phyloP scores from a whole-genome alignment of 768 basidiomycete genomes.

The Clitopilus passeckerianus region DNA sequence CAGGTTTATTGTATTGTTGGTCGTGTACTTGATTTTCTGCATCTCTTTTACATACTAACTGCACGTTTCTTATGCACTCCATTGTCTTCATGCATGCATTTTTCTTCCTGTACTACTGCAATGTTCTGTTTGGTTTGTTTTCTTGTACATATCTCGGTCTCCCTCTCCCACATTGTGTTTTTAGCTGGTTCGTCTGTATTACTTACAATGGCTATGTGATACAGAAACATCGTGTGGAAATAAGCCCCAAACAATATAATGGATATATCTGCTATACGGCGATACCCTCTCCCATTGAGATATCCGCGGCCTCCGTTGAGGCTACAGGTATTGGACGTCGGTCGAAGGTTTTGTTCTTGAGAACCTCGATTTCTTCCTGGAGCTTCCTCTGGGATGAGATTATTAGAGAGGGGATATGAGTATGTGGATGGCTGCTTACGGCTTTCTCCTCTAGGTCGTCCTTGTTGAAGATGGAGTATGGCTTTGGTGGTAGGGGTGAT shows the following conservation, averaged over 20 bases:
- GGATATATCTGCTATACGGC: not conserved
- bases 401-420: not conserved
- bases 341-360: slow-evolving; percentile 26
- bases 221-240: not conserved
- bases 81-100: not conserved
- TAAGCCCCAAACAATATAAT: not conserved
- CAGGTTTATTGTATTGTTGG: slow-evolving; percentile 2
- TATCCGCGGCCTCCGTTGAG: slow-evolving; percentile 8
- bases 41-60: slow-evolving; percentile 1
- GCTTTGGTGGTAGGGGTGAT: slow-evolving; percentile 28
- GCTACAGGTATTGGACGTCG: slow-evolving; percentile 5
- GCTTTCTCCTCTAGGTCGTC: slow-evolving; percentile 51
- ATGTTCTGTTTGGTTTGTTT: not conserved
- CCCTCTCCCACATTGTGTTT: not conserved
- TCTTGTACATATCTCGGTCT: not conserved
- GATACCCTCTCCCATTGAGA: slow-evolving; percentile 12
- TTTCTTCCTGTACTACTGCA: not conserved
- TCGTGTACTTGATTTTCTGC: not conserved
- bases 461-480: slow-evolving; percentile 60
- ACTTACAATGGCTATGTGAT: not conserved
- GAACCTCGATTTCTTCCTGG: slow-evolving; percentile 49
- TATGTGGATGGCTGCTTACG: slow-evolving; percentile 27
- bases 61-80: not conserved
- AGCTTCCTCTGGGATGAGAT: slow-evolving; percentile 42
- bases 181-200: not conserved